phyloP scores from a whole-genome alignment of 2,329 filamentous ascomycete species.

The Colletotrichum sp. region DNA sequence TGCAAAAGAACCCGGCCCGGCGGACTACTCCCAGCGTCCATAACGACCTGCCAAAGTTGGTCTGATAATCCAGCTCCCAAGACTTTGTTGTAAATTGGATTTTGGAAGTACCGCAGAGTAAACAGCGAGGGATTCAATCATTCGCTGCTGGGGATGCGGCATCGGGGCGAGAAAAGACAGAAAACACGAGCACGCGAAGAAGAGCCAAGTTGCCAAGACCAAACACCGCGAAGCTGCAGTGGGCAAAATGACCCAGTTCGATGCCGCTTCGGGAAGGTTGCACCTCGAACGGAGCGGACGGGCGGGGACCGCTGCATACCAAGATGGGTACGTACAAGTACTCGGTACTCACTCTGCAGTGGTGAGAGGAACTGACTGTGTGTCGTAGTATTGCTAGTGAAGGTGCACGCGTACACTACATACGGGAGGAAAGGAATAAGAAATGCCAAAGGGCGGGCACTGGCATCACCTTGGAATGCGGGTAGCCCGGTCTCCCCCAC shows the following conservation, averaged over 20 bases:
- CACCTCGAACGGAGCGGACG: neutral
- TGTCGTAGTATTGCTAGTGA: neutral
- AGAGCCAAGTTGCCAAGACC: conserved; percentile 2
- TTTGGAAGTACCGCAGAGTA: neutral
- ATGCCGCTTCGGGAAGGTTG: conserved; percentile 19
- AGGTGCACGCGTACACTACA: neutral
- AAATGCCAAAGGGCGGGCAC: neutral
- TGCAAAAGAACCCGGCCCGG: neutral
- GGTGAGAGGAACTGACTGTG: neutral
- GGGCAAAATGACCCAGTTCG: neutral
- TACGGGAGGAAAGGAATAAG: neutral
- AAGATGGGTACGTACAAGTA: neutral
- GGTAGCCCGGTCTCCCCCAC: neutral
- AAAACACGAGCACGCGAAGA: neutral
- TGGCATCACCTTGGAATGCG: neutral
- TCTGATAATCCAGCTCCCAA: neutral
- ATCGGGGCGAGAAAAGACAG: neutral
- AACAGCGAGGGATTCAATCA: neutral
- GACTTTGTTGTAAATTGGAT: neutral
- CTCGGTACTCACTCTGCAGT: neutral
- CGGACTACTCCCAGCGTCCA: neutral
- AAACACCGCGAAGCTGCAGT: neutral
- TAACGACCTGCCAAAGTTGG: conserved; percentile 15
- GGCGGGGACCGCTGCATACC: neutral
- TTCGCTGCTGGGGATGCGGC: neutral